Base-by-base conservation (phyloP, 2,329 filamentous ascomycete species). In the Botrytis fragariae region DNA sequence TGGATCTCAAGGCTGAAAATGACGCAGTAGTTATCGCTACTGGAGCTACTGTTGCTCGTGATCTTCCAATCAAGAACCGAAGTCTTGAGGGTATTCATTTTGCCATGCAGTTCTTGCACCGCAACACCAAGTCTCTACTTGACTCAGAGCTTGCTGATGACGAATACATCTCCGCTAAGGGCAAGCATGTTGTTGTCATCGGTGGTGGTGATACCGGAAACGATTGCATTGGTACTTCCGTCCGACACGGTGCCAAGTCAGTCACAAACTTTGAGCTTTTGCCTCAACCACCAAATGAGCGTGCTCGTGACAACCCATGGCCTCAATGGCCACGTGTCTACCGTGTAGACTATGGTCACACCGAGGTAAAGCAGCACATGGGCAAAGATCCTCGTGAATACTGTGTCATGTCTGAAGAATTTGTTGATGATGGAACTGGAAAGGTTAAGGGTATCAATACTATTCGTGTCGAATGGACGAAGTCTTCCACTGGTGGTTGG, bases 391-490 rank as follows among this genome's bases (percentile, higher is more conserved):
- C 95, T 74, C 94, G 95, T 79, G 95, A 98, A 85, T 98, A 93
- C 87, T 98, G 95, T 86, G 94, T 98, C 84, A 97, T 98, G 94
- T 97, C 94, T 29, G 95, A 97, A 85, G 93, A 97, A 79, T 98
- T 98, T 78, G 93, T 97, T 75, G 93, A 95, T 77, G 94, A 97
- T 79, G 95, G 94, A 75, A 89, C 84, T 68, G 95, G 95, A 81
- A 91, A 92, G 77, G 94, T 98, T 81, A 97, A 94, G 87, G 95
- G 95, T 76, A 97, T 98, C 87, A 97, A 96, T 84, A 97, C 94
- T 61, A 90, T 96, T 74, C 94, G 95, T 72, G 95, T 98, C 61
- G 95, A 98, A 83, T 98, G 95, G 95, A 96, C 94, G 79, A 96
- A 95, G 87, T 93, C 91, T 71, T 88, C 93, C 42, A 91, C 89